Evolutionary conservation across 768 basidiomycete genomes (phyloP), one percentile per base, ranked within the genome.

Genomic region (Suillus fuscotomentosus): DNA sequence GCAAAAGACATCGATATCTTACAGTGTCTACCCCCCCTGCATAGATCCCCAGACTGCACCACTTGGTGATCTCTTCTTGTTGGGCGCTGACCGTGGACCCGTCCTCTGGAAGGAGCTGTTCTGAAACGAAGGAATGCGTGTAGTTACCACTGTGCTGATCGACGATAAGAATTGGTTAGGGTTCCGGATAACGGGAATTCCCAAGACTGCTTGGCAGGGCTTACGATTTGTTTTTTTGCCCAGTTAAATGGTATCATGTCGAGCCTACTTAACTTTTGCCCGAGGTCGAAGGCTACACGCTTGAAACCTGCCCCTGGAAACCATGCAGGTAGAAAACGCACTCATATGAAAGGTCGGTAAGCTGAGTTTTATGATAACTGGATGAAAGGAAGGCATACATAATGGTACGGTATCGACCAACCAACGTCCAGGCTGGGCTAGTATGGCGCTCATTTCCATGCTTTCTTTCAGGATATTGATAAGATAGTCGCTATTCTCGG

Each of bases 11-110:
- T 27, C 65, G 27, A n/a, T 20, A 57, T 27, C 65, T 42, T 56
- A 75, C 75, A 48, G 73, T 71, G 41, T 75, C 75, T 1, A 55
- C 64, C 20, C 73, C 73, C 24, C 68, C 73, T 70, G 63, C 53
- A 67, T 39, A 9, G 66, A 63, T 14, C n/a, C 47, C 5, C 62
- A 13, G 31, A 70, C 50, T 56, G 56, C 38, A 41, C 71, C 69
- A 72, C 47, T 71, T 72, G 0, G 69, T 48, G 41, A 42, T 60
- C 3, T 71, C 71, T 24, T 66, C 64, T 17, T 57, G 31, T 22
- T 70, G 22, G 4, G 56, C 22, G 9, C 39, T 14, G 24, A 41
- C 39, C 14, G 38, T 41, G 39, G 56, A 57, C 24, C 56, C 56
- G 27, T 57, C 56, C 39, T 57, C 56, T 1, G 39, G 56, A 57